phyloP scores from a whole-genome alignment of 371 early-diverging fungal species.

The Aphelidium insulamus region DNA sequence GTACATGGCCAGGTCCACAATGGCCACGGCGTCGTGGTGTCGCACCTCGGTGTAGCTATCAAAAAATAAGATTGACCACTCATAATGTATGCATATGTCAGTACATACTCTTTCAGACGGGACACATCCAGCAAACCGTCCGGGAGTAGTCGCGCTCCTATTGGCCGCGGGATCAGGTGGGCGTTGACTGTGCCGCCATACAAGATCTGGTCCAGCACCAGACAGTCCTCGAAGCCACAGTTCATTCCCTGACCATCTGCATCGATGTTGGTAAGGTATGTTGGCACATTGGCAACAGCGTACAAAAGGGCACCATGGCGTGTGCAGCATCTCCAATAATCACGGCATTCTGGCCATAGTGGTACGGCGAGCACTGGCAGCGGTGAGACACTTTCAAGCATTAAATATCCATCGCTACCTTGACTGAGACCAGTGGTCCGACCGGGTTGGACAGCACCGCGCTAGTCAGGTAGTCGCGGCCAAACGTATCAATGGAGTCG shows the following conservation, averaged over 20 bases:
- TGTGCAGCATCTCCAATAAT: conserved; percentile 93
- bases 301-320: conserved; percentile 89
- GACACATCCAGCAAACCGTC: conserved; percentile 8
- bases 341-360: conserved; percentile 44
- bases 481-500: conserved; percentile 62
- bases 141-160: conserved; percentile 1
- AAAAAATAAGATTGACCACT: too few relatives aligned
- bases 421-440: conserved; percentile 60
- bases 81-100: too few relatives aligned
- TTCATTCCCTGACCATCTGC: conserved; percentile 82
- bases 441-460: conserved; percentile 67
- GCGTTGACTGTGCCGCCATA: too few relatives aligned
- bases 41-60: conserved; percentile 46
- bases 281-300: conserved; percentile 10
- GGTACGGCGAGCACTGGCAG: conserved; percentile 55
- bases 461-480: conserved; percentile 29
- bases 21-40: conserved; percentile 63
- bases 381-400: neutral
- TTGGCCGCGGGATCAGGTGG: too few relatives aligned
- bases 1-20: conserved; percentile 79
- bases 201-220: conserved; percentile 43
- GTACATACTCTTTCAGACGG: too few relatives aligned
- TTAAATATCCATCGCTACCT: conserved; percentile 17
- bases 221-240: conserved; percentile 87
- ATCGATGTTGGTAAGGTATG: too few relatives aligned